Conservation (phyloP, 805 yeast species). For the Monosporozyma yasuniensis region DNA sequence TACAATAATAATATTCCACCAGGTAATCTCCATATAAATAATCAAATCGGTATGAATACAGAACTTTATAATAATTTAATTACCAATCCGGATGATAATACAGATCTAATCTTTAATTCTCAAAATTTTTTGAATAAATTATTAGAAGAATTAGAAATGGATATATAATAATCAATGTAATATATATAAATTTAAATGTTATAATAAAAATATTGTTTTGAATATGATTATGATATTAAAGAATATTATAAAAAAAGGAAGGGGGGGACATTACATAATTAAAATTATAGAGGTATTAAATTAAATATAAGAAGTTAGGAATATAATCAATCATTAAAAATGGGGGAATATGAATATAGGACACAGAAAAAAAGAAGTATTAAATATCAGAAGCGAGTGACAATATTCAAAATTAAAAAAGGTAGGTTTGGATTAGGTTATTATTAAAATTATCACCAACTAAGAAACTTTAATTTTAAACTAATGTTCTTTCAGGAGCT, state of each 20-base stretch:
- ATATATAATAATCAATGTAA: not conserved
- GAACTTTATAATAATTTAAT: not conserved
- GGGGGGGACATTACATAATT: not conserved
- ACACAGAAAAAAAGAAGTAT: not conserved
- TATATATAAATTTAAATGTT: no score
- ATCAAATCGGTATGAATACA: not conserved
- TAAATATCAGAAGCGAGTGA: no score
- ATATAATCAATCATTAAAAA: not conserved
- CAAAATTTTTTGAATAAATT: conserved; percentile 8
- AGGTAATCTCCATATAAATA: not conserved
- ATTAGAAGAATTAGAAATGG: conserved; percentile 7
- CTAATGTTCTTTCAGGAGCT: conserved; percentile 13
- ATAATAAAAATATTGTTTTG: not conserved
- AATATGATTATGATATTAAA: not conserved
- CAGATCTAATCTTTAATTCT: conserved; percentile 6
- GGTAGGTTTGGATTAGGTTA: not conserved
- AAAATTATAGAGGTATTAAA: not conserved
- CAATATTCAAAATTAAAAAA: not conserved
- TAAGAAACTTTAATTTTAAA: not conserved
- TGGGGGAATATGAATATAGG: not conserved
- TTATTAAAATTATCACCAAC: no score
- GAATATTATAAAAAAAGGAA: no score
- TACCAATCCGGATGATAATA: not conserved
- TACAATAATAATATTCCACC: not conserved
- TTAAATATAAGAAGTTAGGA: not conserved